Percentiles rank a stretch among this genome's conserved stretches.
These are phyloP conservation scores for Scopulariopsis brevicaulis DNA, from an alignment of 2,329 filamentous ascomycete genomes.

Conservation along the genomic window DNA sequence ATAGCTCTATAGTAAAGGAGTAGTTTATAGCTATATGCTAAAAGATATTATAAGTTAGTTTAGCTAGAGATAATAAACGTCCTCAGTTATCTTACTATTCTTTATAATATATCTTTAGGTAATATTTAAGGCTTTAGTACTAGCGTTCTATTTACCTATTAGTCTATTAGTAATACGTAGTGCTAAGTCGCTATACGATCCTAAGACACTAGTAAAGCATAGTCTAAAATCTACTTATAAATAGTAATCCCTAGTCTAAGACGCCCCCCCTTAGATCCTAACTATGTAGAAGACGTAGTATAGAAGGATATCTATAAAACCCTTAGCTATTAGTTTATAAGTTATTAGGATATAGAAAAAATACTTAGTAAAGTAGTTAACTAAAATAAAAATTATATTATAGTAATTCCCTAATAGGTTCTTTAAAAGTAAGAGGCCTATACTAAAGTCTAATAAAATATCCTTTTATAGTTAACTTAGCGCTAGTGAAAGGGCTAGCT, in stretches of 20 bases:
- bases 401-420: background rate
- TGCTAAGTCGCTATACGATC: background rate
- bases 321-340: background rate
- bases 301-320: background rate
- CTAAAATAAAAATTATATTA: background rate
- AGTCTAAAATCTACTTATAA: background rate
- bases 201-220: background rate
- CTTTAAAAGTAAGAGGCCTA: background rate
- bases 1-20: background rate
- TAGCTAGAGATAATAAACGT: background rate
- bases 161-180: background rate
- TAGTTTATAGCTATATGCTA: background rate
- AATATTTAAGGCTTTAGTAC: constrained; percentile 3
- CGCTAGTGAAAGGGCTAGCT: background rate
- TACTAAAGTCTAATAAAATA: background rate
- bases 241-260: background rate
- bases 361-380: background rate
- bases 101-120: constrained; percentile 5
- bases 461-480: background rate
- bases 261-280: background rate
- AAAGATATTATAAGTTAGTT: constrained; percentile 5
- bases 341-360: background rate
- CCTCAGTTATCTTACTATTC: constrained; percentile 5
- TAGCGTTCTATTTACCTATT: constrained; percentile 1
- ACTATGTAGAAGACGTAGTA: background rate